Conservation (phyloP, 1,139 yeast species). For the Pichia sp. region DNA sequence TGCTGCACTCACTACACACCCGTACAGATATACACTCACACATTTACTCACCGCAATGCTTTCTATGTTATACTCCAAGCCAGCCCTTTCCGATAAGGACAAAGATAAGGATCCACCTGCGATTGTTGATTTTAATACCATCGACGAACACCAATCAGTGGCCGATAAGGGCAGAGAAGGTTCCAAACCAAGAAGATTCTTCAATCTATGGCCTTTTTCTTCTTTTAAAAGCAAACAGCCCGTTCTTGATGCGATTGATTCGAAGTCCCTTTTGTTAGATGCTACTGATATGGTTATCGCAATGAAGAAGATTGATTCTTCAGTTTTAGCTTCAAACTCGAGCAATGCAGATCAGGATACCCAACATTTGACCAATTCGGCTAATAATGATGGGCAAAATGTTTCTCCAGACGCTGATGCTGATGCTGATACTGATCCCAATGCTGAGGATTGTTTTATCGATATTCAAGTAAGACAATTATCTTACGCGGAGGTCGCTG, state of each 20-base stretch:
- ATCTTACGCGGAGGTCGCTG: conserved; percentile 49
- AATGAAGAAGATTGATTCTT: conserved; percentile 23
- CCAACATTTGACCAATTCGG: conserved; percentile 20
- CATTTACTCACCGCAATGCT: no score
- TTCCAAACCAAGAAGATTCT: no score
- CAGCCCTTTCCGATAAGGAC: conserved; percentile 1
- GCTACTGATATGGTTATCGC: conserved; percentile 28
- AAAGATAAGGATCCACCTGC: conserved; percentile 10
- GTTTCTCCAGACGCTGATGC: no score
- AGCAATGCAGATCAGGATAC: background rate
- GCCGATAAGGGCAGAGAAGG: no score
- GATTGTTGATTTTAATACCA: conserved; percentile 23
- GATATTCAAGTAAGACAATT: conserved; percentile 40
- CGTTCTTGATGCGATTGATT: no score
- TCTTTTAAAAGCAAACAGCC: no score
- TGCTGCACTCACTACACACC: no score
- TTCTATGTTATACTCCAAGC: conserved; percentile 11
- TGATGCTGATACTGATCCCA: conserved; percentile 14
- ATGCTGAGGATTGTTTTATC: conserved; percentile 37
- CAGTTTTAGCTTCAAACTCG: background rate
- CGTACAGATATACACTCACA: no score
- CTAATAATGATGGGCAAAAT: no score
- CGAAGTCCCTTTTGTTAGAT: background rate
- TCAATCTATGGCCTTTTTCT: conserved; percentile 23
- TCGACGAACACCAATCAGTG: no score